phyloP scores from a whole-genome alignment of 78 protist genomes.

The Dictyostelium purpureum region DNA sequence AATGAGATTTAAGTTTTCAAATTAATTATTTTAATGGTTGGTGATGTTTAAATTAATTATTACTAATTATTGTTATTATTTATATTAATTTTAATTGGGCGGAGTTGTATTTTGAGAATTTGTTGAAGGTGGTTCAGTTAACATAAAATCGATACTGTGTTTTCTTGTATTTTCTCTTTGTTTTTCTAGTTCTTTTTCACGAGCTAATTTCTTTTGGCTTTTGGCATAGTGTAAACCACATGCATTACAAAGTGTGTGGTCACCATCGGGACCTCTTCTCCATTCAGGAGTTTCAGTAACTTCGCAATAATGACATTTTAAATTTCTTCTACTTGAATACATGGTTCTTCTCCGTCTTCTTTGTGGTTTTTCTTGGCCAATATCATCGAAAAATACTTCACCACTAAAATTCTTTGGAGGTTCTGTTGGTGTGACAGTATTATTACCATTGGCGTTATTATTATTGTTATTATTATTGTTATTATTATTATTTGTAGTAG shows the following conservation, averaged over 20 bases:
- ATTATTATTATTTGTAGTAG: neutral
- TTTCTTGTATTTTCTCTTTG: slow-evolving; percentile 43
- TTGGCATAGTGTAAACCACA: slow-evolving; percentile 80
- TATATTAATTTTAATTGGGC: too few relatives aligned
- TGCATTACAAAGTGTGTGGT: slow-evolving; percentile 70
- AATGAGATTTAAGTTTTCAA: too few relatives aligned
- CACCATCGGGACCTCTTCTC: slow-evolving; percentile 81
- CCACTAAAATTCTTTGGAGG: slow-evolving; percentile 53
- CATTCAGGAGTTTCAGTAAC: slow-evolving; percentile 82
- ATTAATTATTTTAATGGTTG: too few relatives aligned
- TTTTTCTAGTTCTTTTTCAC: slow-evolving; percentile 44
- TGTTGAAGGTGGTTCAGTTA: neutral
- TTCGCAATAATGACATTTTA: slow-evolving; percentile 70
- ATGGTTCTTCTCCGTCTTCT: slow-evolving; percentile 75
- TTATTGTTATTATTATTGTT: slow-evolving; percentile 5
- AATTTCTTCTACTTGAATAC: slow-evolving; percentile 66
- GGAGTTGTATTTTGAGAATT: slow-evolving; percentile 27
- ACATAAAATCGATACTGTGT: slow-evolving; percentile 44
- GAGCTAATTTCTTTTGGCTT: slow-evolving; percentile 47
- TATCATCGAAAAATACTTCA: slow-evolving; percentile 66
- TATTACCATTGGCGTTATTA: slow-evolving; percentile 8
- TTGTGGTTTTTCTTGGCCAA: slow-evolving; percentile 42
- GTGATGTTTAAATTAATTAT: neutral
- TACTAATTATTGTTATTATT: neutral
- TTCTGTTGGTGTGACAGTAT: neutral